phyloP scores from a whole-genome alignment of 805 yeast genomes.

The Candida nanaspora region DNA sequence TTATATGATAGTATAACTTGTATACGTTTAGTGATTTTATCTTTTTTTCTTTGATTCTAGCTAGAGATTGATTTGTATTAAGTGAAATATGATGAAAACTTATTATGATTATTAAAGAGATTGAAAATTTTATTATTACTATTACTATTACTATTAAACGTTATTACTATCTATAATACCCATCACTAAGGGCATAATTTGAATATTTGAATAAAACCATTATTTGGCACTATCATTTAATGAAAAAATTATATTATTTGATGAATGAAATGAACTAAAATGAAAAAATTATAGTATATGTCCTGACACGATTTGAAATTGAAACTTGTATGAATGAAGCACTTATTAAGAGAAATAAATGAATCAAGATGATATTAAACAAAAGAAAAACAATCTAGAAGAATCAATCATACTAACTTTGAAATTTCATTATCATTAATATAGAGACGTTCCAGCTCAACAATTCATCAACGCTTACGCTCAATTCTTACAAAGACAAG shows the following conservation, averaged over 20 bases:
- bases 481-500: constrained; percentile 99
- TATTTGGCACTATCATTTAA: too few relatives aligned
- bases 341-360: too few relatives aligned
- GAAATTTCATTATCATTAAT: too few relatives aligned
- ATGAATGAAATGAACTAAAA: too few relatives aligned
- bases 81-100: background rate
- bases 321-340: too few relatives aligned
- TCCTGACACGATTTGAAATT: too few relatives aligned
- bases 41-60: background rate
- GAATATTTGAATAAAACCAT: too few relatives aligned
- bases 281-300: too few relatives aligned
- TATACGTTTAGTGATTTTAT: constrained; percentile 1
- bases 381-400: background rate
- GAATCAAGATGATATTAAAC: background rate
- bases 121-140: background rate
- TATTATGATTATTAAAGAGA: background rate
- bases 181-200: too few relatives aligned
- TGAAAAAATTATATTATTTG: too few relatives aligned
- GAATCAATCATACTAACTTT: constrained; percentile 6
- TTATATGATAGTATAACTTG: background rate
- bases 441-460: constrained; percentile 99
- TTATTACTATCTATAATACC: too few relatives aligned
- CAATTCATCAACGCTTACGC: constrained; percentile 99
- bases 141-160: background rate
- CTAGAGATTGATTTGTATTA: background rate